Base-by-base conservation (phyloP, 2,329 filamentous ascomycete genomes). In the Cercospora berteroae region DNA sequence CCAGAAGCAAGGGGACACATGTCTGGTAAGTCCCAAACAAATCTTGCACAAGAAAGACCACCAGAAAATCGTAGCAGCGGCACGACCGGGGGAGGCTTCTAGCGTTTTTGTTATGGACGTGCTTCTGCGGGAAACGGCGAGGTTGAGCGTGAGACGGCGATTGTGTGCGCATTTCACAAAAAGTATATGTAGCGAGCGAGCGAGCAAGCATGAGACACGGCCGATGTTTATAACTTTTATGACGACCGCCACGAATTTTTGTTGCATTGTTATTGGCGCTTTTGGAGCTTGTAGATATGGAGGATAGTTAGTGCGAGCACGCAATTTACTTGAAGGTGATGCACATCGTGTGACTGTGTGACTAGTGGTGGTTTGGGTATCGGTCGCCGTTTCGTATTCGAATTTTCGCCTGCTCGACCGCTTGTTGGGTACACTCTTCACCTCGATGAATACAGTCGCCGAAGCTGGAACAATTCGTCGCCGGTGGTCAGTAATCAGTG, bases 1-100 rank as follows among this genome's bases (percentile, higher is more conserved):
- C 29, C 10, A 63, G 60, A 23, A 48, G 5, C 18, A 57, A 48
- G 50, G 61, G 61, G n/a, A 58, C 50, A 20, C 61, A 58, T 33
- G 61, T 64, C 27, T 57, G 50, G 61, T 64, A 27, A 64, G 5
- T n/a, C 48, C 20, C 13, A 16, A 36, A 36, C 8, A 29, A 2
- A 4, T 5, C 5, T 36, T 4, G 33, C 4, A 13, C 33, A 36
- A 36, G 33, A 36, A 36, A 39, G 12, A 13, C 13, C 33, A 5
- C 7, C 13, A n/a, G n/a, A 12, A n/a, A 8, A 16, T 16, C 16
- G 36, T n/a, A 55, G 13, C 23, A 55, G 9, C 13, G 7, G 44
- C 44, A 12, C 23, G 16, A 25, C 5, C 12, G 23, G 6, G 23
- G 48, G 13, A n/a, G 48, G 20, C 48, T 55, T 25, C 10, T 23